phyloP scores from a whole-genome alignment of 2,329 filamentous ascomycete genomes.

The Diplocarpon rosae region DNA sequence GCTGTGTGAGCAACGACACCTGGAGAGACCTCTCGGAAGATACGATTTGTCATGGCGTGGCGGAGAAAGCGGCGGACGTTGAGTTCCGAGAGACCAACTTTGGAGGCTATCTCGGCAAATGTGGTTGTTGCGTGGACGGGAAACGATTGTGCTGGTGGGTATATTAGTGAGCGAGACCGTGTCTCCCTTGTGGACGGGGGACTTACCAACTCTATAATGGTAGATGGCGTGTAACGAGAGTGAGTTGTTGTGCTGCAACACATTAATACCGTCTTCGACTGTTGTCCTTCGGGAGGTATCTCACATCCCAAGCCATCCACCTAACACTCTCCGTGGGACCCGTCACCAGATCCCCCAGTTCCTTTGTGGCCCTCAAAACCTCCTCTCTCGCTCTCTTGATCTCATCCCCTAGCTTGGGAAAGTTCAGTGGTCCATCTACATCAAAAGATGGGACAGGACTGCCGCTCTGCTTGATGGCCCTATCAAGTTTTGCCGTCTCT shows the following conservation, averaged over 20 bases:
- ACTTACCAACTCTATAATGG: constrained; percentile 37
- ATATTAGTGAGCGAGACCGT: neutral
- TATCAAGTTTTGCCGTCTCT: constrained; percentile 40
- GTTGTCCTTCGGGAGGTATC: constrained; percentile 10
- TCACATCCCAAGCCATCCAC: constrained; percentile 42
- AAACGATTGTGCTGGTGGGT: constrained; percentile 31
- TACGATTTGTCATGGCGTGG: constrained; percentile 45
- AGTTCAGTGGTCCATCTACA: constrained; percentile 34
- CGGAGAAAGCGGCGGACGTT: constrained; percentile 42
- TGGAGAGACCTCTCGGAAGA: constrained; percentile 42
- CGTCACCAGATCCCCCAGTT: constrained; percentile 36
- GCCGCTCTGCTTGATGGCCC: constrained; percentile 34
- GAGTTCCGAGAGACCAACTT: constrained; percentile 36
- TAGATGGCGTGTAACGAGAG: constrained; percentile 41
- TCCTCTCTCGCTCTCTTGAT: constrained; percentile 36
- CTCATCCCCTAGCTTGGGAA: constrained; percentile 36
- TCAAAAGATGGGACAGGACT: constrained; percentile 36
- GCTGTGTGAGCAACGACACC: constrained; percentile 44
- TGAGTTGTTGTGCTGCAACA: constrained; percentile 36
- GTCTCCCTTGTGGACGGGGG: neutral
- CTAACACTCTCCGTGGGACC: constrained; percentile 40
- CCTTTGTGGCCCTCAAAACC: constrained; percentile 38
- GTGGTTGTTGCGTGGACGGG: constrained; percentile 36
- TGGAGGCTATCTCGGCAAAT: constrained; percentile 35
- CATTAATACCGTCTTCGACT: constrained; percentile 7